Conservation (phyloP, 805 yeast genomes). For the Sugiyamaella marilandica region DNA sequence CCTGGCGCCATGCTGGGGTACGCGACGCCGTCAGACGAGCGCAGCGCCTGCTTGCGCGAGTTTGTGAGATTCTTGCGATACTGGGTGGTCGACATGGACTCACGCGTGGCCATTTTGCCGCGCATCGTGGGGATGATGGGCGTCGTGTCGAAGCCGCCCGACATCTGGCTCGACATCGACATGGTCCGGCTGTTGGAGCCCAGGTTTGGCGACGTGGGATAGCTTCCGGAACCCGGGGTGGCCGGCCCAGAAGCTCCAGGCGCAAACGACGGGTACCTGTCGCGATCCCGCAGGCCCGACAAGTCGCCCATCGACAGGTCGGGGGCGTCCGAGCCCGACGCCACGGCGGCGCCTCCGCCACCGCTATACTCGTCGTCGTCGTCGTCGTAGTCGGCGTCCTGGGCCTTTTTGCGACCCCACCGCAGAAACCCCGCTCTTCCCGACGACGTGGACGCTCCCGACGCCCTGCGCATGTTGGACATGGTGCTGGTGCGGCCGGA, state of each 20-base stretch:
- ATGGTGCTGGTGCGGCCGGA: conserved; percentile 16
- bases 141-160: conserved; percentile 32
- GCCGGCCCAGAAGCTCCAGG: conserved; percentile 2
- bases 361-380: conserved; percentile 25
- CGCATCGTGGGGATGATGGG: conserved; percentile 34
- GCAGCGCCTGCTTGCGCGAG: conserved; percentile 19
- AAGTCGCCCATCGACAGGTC: conserved; percentile 24
- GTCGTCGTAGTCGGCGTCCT: conserved; percentile 24
- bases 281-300: conserved; percentile 30
- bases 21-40: conserved; percentile 18
- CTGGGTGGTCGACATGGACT: conserved; percentile 10
- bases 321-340: conserved; percentile 6
- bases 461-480: conserved; percentile 15
- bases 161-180: conserved; percentile 29
- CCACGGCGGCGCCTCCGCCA: conserved; percentile 19
- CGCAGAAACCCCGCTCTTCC: conserved; percentile 21
- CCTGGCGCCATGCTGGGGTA: not conserved
- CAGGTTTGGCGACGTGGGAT: conserved; percentile 1
- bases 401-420: conserved; percentile 19
- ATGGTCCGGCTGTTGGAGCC: conserved; percentile 23
- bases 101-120: conserved; percentile 7
- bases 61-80: conserved; percentile 24
- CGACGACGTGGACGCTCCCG: conserved; percentile 17
- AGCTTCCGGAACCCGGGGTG: not conserved
- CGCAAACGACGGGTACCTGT: conserved; percentile 31